Evolutionary conservation across 2,329 filamentous ascomycete genomes (phyloP), one percentile per base, ranked within the genome.

Genomic region (Sporothrix curviconia): DNA sequence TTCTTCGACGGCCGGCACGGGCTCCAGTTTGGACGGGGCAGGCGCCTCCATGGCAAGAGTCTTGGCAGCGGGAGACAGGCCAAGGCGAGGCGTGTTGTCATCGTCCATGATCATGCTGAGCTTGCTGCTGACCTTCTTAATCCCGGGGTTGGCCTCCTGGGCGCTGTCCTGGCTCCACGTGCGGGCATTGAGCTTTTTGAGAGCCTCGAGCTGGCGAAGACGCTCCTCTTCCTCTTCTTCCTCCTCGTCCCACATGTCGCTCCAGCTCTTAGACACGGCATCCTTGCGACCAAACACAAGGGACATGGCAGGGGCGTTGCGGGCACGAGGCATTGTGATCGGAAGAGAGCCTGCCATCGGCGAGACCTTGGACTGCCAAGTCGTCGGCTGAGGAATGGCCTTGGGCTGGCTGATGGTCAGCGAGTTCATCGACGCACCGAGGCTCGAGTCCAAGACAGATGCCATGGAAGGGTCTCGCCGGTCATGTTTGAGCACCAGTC

Each of bases 211-310:
- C 68, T 86, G 82, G 62, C 80, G 81, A 59, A 75, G 73, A 61
- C 79, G 79, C 67, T 86, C 83, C 65, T 86, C 81, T 36, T 79
- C 77, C 64, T 89, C 82, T 67, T 94, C 91, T 46, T 78, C 76
- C 55, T 97, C 92, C 71, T 97, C 92, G 59, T 97, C 92, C 87
- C 91, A 96, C 71, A 97, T 84, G 71, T 99, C 94, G 67, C 92
- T 96, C 94, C 94, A 99, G 78, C 94, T 97, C 86, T 97, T 97
- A 57, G 94, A 96, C 49, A 95, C 89, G 49, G 81, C 77, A 46
- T 92, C 87, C 61, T 84, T 82, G 69, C 87, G 84, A 67, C 89
- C 89, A 69, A 95, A 92, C 52, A 92, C 83, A 68, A 87, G 82
- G 4, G 89, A 85, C 79, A 92, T 86, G 60, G 89, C 85, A 55